Evolutionary conservation across 257 asterid species (phyloP), one percentile per base, ranked within the genome.

Genomic region (Henckelia pumila): DNA sequence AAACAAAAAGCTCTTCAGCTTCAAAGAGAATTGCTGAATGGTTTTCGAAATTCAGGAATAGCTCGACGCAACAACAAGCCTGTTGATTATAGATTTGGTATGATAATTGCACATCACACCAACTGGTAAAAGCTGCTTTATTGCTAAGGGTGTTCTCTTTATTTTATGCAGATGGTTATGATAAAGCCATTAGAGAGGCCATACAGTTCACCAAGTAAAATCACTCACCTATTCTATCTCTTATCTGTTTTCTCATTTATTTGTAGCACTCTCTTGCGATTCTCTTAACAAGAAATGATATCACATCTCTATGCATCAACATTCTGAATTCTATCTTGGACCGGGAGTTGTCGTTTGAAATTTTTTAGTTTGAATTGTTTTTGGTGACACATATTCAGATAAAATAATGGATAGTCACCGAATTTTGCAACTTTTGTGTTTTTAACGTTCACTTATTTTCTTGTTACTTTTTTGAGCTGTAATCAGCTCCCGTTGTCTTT

Each of bases 71-170:
- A 70, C 56, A 71, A 76, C 56, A 81, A 74, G 85, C 81, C 72
- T 49, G 68, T 89, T 73, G 86, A 78, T 77, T 92, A 92, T 77
- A 80, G 69, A 83, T 89, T 65, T 73, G 97, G 98, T 92, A 86
- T 62, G 73, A 3, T 40, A 56, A 8, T 8, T 50, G 37, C 9
- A 16, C 4, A 17, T 33, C 26, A 23, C 37, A 10, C 17, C 23
- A 37, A 25, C 40, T 66, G 23, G 57, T 24, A 5, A 30, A 61
- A 21, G 47, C 60, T 35, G 59, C 40, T 35, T 40, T 62, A 9
- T 50, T 26, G 62, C 76, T 73, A 66, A 56, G 65, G 37, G 20
- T 62, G 55, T 52, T 35, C 4, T 10, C 37, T 59, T 70, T 63
- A 10, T 74, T 57, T 14, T 59, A 58, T 85, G 79, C 96, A 92